These are phyloP conservation scores for Leishmania arabica DNA, from an alignment of 208 protist species.

Conservation along the genomic window DNA sequence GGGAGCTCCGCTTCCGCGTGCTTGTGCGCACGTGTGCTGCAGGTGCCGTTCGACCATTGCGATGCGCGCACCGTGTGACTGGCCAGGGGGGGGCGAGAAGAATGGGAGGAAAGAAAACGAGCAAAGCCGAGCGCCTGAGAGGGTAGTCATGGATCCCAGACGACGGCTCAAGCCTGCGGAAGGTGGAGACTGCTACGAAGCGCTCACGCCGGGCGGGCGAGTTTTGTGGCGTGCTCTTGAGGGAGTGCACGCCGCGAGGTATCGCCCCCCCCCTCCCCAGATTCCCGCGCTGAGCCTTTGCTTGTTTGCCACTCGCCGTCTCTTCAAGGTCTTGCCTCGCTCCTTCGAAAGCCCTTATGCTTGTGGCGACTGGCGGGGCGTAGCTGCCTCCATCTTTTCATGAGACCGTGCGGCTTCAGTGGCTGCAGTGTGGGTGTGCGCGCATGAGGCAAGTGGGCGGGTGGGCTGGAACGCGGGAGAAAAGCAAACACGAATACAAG, in stretches of 20 bases:
- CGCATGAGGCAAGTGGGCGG: background rate
- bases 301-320: background rate
- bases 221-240: background rate
- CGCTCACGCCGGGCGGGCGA: background rate
- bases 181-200: background rate
- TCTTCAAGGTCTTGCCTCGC: background rate
- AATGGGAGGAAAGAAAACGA: background rate
- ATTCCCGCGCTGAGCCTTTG: background rate
- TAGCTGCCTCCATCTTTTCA: background rate
- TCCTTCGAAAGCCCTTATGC: background rate
- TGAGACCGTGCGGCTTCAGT: background rate
- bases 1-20: background rate
- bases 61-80: background rate
- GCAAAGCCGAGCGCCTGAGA: background rate
- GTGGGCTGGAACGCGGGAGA: background rate
- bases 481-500: background rate
- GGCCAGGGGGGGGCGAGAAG: no score
- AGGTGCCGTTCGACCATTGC: background rate
- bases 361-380: background rate
- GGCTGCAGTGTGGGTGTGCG: background rate
- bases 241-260: background rate
- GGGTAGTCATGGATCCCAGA: background rate
- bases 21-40: background rate
- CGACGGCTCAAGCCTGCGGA: background rate
- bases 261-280: background rate